phyloP scores from a whole-genome alignment of 2,329 filamentous ascomycete species.

The Colletotrichum liriopes region DNA sequence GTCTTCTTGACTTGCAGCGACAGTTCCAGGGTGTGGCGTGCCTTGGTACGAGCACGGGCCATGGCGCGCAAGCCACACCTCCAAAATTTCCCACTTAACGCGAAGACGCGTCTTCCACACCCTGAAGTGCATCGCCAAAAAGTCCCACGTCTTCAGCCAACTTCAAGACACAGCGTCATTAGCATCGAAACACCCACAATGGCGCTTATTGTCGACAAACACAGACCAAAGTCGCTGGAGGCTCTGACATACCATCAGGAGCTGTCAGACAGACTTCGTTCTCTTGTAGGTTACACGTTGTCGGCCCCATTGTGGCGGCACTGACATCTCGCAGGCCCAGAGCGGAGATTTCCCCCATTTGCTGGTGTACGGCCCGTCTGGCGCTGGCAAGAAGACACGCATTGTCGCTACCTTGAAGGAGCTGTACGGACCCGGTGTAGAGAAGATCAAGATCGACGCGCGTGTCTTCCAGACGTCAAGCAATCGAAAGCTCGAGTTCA shows the following conservation, averaged over 20 bases:
- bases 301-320: not conserved
- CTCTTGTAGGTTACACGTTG: slow-evolving; percentile 75
- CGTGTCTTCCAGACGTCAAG: slow-evolving; percentile 95
- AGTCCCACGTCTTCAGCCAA: slow-evolving; percentile 31
- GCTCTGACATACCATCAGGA: slow-evolving; percentile 89
- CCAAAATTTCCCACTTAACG: slow-evolving; percentile 54
- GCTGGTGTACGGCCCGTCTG: slow-evolving; percentile 95
- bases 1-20: not conserved
- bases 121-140: slow-evolving; percentile 35
- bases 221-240: slow-evolving; percentile 82
- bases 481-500: slow-evolving; percentile 99
- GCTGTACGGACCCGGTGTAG: slow-evolving; percentile 95
- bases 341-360: slow-evolving; percentile 98
- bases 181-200: slow-evolving; percentile 57
- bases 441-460: slow-evolving; percentile 99
- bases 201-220: slow-evolving; percentile 81
- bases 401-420: slow-evolving; percentile 97
- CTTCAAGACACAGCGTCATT: slow-evolving; percentile 26
- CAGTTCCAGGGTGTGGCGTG: slow-evolving; percentile 11
- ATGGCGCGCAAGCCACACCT: slow-evolving; percentile 38
- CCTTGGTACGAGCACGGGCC: slow-evolving; percentile 39
- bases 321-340: slow-evolving; percentile 78
- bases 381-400: slow-evolving; percentile 97
- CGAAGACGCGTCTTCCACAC: slow-evolving; percentile 51
- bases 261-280: slow-evolving; percentile 87